phyloP scores from a whole-genome alignment of 2,329 filamentous ascomycete species.

The Cercospora sp. region DNA sequence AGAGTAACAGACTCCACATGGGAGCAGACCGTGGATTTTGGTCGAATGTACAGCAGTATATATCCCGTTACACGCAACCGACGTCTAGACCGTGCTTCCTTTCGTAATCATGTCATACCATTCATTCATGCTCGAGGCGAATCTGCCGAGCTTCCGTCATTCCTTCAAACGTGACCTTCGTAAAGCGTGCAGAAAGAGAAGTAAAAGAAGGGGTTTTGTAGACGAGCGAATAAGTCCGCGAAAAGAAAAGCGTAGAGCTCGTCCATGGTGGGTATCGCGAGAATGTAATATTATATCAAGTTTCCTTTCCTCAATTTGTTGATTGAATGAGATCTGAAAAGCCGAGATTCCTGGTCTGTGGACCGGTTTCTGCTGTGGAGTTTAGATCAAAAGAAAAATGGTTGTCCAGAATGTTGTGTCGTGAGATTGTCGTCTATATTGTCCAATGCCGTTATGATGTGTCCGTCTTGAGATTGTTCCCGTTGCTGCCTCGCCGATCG shows the following conservation, averaged over 20 bases:
- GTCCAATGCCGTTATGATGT: constrained; percentile 14
- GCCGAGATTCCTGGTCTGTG: constrained; percentile 17
- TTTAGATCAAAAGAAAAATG: constrained; percentile 12
- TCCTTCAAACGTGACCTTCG: neutral
- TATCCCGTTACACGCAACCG: constrained; percentile 2
- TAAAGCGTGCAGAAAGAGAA: neutral
- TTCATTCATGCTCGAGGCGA: constrained; percentile 18
- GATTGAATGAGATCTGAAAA: neutral
- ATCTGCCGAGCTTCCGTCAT: constrained; percentile 14
- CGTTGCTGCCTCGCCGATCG: constrained; percentile 29
- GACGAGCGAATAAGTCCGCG: constrained; percentile 1
- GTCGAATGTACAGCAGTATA: constrained; percentile 11
- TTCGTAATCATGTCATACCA: constrained; percentile 7
- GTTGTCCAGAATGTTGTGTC: constrained; percentile 16
- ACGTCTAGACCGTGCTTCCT: neutral
- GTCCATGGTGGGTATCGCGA: constrained; percentile 25
- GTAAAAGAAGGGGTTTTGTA: neutral
- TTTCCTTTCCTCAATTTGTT: neutral
- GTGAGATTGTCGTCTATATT: constrained; percentile 22
- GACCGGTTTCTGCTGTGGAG: constrained; percentile 26
- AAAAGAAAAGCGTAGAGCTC: constrained; percentile 11
- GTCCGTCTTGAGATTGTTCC: constrained; percentile 23
- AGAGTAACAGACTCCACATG: neutral
- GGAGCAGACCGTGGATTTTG: neutral
- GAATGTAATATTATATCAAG: constrained; percentile 22